Conservation (phyloP, 164 flowering plant species). For the Piper longum region DNA sequence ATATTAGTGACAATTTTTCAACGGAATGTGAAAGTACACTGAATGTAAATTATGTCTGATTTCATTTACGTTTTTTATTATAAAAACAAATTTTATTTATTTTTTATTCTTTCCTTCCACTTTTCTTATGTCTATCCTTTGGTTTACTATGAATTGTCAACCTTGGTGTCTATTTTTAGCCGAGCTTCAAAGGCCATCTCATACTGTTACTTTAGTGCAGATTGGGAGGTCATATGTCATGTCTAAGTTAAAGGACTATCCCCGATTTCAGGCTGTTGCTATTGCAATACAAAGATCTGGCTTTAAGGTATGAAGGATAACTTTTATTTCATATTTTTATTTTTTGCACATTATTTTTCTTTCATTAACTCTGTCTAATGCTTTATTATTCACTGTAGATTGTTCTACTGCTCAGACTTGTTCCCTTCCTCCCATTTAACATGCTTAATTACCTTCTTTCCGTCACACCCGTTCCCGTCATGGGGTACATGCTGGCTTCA, state of each 20-base stretch:
- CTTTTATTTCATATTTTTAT: not conserved
- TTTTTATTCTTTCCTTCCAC: not conserved
- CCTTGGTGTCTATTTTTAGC: not conserved
- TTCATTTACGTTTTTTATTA: no score
- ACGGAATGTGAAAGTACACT: no score
- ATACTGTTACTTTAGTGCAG: slow-evolving; percentile 22
- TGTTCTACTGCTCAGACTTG: slow-evolving; percentile 85
- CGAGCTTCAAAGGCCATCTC: not conserved
- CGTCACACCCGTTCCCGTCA: slow-evolving; percentile 70
- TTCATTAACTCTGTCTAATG: not conserved
- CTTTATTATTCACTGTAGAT: slow-evolving; percentile 31
- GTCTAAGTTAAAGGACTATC: slow-evolving; percentile 82
- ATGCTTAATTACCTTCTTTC: slow-evolving; percentile 93
- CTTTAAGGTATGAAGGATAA: slow-evolving; percentile 46
- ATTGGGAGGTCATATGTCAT: slow-evolving; percentile 71
- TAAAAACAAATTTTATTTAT: no score
- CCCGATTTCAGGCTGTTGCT: slow-evolving; percentile 75
- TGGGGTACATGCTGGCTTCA: slow-evolving; percentile 82
- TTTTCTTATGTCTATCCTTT: not conserved
- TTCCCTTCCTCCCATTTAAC: slow-evolving; percentile 89
- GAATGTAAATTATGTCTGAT: no score
- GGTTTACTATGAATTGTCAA: not conserved
- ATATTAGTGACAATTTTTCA: no score
- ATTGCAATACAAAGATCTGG: slow-evolving; percentile 84
- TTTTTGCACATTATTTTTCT: not conserved